Conservation (phyloP, 2,329 filamentous ascomycete genomes). For the Aureobasidium subglaciale region DNA sequence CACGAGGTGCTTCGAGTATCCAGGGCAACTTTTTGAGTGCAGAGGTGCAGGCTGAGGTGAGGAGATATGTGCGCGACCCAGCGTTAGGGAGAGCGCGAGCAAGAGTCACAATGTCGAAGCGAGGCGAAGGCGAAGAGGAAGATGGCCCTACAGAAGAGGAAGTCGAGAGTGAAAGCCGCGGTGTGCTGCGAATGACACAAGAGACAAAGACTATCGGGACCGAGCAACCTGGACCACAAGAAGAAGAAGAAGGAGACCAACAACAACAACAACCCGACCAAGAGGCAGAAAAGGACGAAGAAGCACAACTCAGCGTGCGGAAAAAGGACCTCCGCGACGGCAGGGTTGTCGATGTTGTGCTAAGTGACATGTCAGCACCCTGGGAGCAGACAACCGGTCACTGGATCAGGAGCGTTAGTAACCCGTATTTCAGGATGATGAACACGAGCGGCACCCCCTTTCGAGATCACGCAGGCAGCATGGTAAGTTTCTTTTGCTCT, state of each 20-base stretch:
- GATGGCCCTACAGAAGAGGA: constrained; percentile 32
- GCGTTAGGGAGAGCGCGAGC: constrained; percentile 48
- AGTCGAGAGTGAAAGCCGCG: constrained; percentile 39
- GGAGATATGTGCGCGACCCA: constrained; percentile 64
- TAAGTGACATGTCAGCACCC: constrained; percentile 99
- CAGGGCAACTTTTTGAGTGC: constrained; percentile 87
- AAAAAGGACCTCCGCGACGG: constrained; percentile 37
- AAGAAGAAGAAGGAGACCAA: too few species aligned
- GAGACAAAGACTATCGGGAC: not conserved
- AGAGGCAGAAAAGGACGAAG: constrained; percentile 21
- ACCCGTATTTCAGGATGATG: constrained; percentile 97
- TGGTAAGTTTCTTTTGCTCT: constrained; percentile 54
- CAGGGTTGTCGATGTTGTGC: constrained; percentile 76
- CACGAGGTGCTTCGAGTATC: constrained; percentile 83
- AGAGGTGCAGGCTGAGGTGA: constrained; percentile 66
- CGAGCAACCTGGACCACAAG: constrained; percentile 18
- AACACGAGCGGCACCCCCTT: constrained; percentile 88
- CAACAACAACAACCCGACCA: constrained; percentile 21
- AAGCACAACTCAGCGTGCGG: constrained; percentile 26
- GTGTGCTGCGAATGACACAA: constrained; percentile 59
- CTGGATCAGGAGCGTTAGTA: constrained; percentile 84
- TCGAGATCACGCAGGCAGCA: constrained; percentile 85
- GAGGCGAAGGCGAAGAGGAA: constrained; percentile 24
- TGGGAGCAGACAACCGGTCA: constrained; percentile 76
- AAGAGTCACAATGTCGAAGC: constrained; percentile 20